A percentile compares a stretch with the other conserved stretches of the same genome.
Conservation (phyloP, 352 stramenopile genomes). For the Phytophthora sojae region DNA sequence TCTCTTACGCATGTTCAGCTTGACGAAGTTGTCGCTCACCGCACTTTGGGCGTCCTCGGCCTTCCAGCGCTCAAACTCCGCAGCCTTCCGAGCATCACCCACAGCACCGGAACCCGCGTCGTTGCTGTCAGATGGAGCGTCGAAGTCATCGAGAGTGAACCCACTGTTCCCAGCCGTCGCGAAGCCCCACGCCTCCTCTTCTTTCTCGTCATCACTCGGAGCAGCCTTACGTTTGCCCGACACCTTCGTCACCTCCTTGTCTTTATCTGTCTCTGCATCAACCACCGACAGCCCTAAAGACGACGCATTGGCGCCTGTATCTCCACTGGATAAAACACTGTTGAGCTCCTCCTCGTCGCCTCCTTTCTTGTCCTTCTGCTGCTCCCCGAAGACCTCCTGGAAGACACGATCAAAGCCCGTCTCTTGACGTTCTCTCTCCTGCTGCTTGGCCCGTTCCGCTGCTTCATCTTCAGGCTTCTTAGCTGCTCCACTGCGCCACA, state of each 20-base stretch:
- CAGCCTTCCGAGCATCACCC: conserved; percentile 17
- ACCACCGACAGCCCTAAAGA: background rate
- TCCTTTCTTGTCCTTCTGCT: conserved; percentile 30
- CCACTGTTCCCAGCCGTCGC: conserved; percentile 32
- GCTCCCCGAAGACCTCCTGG: conserved; percentile 52
- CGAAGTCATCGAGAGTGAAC: conserved; percentile 54
- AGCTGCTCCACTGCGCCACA: conserved; percentile 31
- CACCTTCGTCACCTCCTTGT: conserved; percentile 3
- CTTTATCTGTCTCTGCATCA: conserved; percentile 1
- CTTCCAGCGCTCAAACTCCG: conserved; percentile 69
- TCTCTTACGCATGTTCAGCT: conserved; percentile 81
- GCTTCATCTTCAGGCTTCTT: conserved; percentile 32
- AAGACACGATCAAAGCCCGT: conserved; percentile 62
- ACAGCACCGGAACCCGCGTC: background rate
- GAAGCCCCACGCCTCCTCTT: conserved; percentile 46
- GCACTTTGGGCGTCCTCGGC: conserved; percentile 51
- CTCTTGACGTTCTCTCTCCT: conserved; percentile 45
- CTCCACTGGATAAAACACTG: conserved; percentile 6
- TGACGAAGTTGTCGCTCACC: conserved; percentile 85
- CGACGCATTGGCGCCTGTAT: background rate
- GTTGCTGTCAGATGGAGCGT: conserved; percentile 15
- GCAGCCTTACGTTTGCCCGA: conserved; percentile 13
- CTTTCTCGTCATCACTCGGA: conserved; percentile 10
- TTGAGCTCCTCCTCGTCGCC: conserved; percentile 30
- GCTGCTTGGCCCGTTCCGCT: conserved; percentile 27